Base-by-base conservation (phyloP, 225 moss, liverwort and hornwort species). In the Bryum argenteum region DNA sequence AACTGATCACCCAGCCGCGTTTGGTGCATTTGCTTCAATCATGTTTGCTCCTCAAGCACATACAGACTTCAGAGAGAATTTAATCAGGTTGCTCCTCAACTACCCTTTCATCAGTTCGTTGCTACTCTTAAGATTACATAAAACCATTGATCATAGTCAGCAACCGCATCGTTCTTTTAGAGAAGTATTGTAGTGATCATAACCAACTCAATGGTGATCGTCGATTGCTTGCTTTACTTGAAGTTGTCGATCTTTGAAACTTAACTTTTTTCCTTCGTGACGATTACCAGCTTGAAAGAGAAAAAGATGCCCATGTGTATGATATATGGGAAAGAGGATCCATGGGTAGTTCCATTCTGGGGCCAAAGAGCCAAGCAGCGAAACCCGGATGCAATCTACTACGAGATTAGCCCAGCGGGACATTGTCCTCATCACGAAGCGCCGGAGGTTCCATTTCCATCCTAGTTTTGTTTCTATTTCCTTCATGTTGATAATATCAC, bases 401-500 rank as follows among this genome's bases (percentile, higher is more conserved):
- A 86, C 65, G 82, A 86, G 26, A 61, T 86, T 11, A 86, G 86
- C 61, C 83, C 83, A 28, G 80, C 82, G 15, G 83, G 86, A 16
- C 86, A 86, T 66, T 86, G 86, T 62, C 86, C 86, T 71, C 86
- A 86, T 56, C 86, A 86, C 61, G 86, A 86, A 78, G 74, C 80
- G 19, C 86, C 86, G 56, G 86, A 86, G 82, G 86, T 86, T 23
- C 10, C 71, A 22, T 41, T 16, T 79, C 58, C 26, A 58, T 11
- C 14, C 65, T 9, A 15, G 7, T 33, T 33, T 4, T n/a, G 1
- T 13, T 11, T 45, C n/a, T 50, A 24, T 28, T 3, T 15, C 61
- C 56, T 21, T 2, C 22, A 28, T 14, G n/a, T 51, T 39, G 21
- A 9, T 23, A 41, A 42, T 53, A 54, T 18, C 26, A 43, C 43